Conservation (phyloP, 129 eudicot genomes). For the Pulicaria dysenterica region DNA sequence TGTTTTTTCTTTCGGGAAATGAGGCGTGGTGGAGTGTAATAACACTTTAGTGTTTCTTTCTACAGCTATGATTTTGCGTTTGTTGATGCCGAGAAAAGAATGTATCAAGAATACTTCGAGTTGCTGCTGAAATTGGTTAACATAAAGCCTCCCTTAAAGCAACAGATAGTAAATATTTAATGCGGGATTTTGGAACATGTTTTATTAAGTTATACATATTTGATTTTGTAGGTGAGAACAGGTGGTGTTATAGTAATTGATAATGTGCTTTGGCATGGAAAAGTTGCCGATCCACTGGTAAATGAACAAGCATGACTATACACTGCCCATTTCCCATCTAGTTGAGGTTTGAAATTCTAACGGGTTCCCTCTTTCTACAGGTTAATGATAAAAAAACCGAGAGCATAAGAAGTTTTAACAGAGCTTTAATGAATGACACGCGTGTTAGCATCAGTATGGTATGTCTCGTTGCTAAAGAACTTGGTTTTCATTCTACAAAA, state of each 20-base stretch:
- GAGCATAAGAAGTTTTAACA: constrained; percentile 79
- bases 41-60: not conserved
- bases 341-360: constrained; percentile 9
- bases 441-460: constrained; percentile 94
- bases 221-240: constrained; percentile 69
- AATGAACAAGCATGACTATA: constrained; percentile 20
- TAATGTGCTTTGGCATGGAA: constrained; percentile 98
- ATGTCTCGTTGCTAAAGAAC: constrained; percentile 27
- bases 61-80: constrained; percentile 95
- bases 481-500: not conserved
- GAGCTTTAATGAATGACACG: constrained; percentile 57
- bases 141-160: constrained; percentile 4
- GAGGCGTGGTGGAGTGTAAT: constrained; percentile 16
- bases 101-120: constrained; percentile 90
- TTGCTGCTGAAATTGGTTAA: constrained; percentile 81
- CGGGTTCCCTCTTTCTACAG: constrained; percentile 36
- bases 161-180: not conserved
- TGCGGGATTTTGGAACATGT: not conserved
- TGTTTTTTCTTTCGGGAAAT: not conserved
- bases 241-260: constrained; percentile 91
- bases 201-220: constrained; percentile 1
- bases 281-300: constrained; percentile 94
- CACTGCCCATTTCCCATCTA: not conserved
- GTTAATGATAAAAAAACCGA: constrained; percentile 67
- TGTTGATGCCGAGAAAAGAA: constrained; percentile 94